Evolutionary conservation across 2,329 filamentous ascomycete genomes (phyloP).

Genomic region (Talaromyces marneffei): DNA sequence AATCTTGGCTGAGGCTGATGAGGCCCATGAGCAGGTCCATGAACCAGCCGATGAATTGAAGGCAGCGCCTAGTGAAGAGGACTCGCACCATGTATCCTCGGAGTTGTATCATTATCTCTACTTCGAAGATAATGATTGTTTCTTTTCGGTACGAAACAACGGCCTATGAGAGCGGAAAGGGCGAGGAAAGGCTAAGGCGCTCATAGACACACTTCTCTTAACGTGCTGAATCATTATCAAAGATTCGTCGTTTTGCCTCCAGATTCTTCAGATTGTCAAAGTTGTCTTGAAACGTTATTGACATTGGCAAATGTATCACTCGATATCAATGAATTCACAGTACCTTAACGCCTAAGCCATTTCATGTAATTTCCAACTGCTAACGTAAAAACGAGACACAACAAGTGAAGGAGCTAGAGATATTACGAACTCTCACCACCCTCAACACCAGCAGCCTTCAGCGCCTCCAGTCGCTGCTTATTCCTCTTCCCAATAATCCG

Average conservation of each 20-base stretch:
- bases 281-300: background rate
- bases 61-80: background rate
- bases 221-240: background rate
- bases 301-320: background rate
- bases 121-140: constrained; percentile 32
- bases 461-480: constrained; percentile 52
- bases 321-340: background rate
- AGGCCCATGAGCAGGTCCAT: background rate
- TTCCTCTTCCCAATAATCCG: constrained; percentile 65
- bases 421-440: constrained; percentile 2
- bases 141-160: constrained; percentile 25
- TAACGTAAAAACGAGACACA: background rate
- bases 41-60: background rate
- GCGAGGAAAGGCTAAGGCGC: background rate
- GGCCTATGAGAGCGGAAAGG: background rate
- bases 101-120: constrained; percentile 29
- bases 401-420: background rate
- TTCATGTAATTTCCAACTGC: background rate
- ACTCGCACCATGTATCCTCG: constrained; percentile 11
- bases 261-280: background rate
- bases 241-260: background rate
- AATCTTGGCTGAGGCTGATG: background rate
- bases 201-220: background rate
- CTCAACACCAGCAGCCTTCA: constrained; percentile 39
- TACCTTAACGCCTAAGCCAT: background rate